Evolutionary conservation across 371 early-diverging fungal genomes (phyloP).

Genomic region (Mortierella polycephala): DNA sequence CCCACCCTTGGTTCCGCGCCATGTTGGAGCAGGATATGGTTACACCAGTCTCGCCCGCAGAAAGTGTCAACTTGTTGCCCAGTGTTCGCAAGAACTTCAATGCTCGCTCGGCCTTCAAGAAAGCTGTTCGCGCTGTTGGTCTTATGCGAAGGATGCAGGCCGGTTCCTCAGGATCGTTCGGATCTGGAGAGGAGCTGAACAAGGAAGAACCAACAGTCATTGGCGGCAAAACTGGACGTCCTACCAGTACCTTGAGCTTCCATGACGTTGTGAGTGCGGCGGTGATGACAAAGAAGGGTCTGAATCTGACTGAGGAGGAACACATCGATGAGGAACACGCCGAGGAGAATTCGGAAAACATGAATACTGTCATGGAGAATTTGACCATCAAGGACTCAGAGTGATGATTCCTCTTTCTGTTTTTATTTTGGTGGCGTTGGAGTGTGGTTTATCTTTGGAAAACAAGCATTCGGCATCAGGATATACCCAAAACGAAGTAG

Average conservation of each 20-base stretch:
- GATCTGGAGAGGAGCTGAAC: conserved; percentile 30
- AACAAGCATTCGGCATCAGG: too few relatives aligned
- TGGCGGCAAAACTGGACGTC: conserved; percentile 24
- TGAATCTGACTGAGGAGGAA: conserved; percentile 11
- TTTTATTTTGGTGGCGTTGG: too few relatives aligned
- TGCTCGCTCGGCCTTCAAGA: conserved; percentile 77
- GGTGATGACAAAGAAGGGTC: conserved; percentile 34
- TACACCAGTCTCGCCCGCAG: conserved; percentile 45
- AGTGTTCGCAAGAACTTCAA: conserved; percentile 84
- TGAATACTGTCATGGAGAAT: conserved; percentile 17
- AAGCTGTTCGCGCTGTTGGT: conserved; percentile 64
- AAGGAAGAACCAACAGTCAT: conserved; percentile 3
- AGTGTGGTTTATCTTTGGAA: too few relatives aligned
- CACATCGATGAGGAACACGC: conserved; percentile 14
- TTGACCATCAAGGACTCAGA: conserved; percentile 25
- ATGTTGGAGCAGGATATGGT: conserved; percentile 52
- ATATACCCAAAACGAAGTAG: too few relatives aligned
- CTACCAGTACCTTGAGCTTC: conserved; percentile 40
- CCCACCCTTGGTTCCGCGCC: conserved; percentile 75
- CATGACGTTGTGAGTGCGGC: conserved; percentile 46
- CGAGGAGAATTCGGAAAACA: conserved; percentile 16
- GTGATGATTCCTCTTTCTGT: too few relatives aligned
- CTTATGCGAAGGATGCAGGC: conserved; percentile 40
- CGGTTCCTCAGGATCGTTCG: conserved; percentile 24
- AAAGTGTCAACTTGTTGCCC: conserved; percentile 71